These are phyloP conservation scores for Hygrophoropsis aurantiaca DNA, from an alignment of 768 basidiomycete species.

Conservation along the genomic window DNA sequence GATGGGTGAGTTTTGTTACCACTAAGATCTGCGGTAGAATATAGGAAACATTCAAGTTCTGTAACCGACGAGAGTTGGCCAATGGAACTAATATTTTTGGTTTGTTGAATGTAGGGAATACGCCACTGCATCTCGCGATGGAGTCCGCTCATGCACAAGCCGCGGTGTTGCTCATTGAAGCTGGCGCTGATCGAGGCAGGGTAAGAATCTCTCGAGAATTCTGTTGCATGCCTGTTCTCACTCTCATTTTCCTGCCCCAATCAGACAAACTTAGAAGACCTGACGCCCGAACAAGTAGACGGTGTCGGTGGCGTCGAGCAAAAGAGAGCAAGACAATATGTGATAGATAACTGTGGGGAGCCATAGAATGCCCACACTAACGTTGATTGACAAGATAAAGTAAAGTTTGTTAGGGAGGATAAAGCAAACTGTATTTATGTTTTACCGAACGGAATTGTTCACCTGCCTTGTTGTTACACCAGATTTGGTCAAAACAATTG, in stretches of 20 bases:
- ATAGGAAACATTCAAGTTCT: background rate
- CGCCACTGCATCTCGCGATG: conserved; percentile 95
- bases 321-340: conserved; percentile 72
- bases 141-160: conserved; percentile 93
- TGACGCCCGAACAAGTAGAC: conserved; percentile 84
- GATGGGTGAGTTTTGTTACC: conserved; percentile 53
- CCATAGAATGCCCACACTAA: conserved; percentile 29
- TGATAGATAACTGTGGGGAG: conserved; percentile 71
- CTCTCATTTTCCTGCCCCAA: conserved; percentile 10
- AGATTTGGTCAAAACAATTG: too few relatives aligned
- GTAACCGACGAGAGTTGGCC: conserved; percentile 18
- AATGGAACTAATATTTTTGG: too few relatives aligned
- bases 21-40: background rate
- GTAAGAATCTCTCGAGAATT: conserved; percentile 45
- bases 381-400: background rate
- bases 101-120: conserved; percentile 71
- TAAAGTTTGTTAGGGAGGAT: too few relatives aligned
- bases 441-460: too few relatives aligned
- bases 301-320: conserved; percentile 93
- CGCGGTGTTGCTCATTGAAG: conserved; percentile 89
- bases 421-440: too few relatives aligned
- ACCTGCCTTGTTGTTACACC: too few relatives aligned
- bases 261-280: conserved; percentile 80
- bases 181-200: conserved; percentile 88
- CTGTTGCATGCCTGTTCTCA: background rate